These are phyloP conservation scores for Chlamydomonas eustigma DNA, from an alignment of 139 green algal genomes.

Conservation along the genomic window DNA sequence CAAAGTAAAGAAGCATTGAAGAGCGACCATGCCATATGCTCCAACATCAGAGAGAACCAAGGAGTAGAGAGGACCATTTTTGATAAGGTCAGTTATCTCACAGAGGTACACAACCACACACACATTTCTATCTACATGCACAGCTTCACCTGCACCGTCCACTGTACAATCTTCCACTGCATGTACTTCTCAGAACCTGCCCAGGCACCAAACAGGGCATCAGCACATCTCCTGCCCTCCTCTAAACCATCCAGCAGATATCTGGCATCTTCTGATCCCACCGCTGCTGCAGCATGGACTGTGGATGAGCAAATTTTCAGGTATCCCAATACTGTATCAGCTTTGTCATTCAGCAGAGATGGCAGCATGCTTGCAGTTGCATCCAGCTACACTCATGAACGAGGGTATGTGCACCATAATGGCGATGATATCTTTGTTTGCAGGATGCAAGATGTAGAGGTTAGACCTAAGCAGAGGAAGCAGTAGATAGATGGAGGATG, in stretches of 20 bases:
- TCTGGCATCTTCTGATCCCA: too few relatives aligned
- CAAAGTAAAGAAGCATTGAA: background rate
- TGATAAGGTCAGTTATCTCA: too few relatives aligned
- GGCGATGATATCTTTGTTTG: conserved; percentile 72
- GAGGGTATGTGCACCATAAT: conserved; percentile 40
- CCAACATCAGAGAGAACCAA: background rate
- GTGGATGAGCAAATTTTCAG: too few relatives aligned
- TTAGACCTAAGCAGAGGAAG: conserved; percentile 57
- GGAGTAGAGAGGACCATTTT: too few relatives aligned
- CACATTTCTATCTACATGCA: background rate
- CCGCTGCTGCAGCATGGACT: too few relatives aligned
- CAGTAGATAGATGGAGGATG: too few relatives aligned
- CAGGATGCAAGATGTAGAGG: conserved; percentile 62
- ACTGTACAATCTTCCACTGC: conserved; percentile 33
- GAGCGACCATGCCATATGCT: background rate
- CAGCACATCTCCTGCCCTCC: too few relatives aligned
- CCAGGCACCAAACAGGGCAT: conserved; percentile 15
- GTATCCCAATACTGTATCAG: conserved; percentile 82
- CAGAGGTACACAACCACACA: too few relatives aligned
- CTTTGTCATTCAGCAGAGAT: conserved; percentile 72
- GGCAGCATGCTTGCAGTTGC: conserved; percentile 77
- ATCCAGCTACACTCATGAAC: conserved; percentile 81
- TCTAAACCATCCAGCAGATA: too few relatives aligned
- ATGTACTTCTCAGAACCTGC: background rate
- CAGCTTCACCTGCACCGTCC: conserved; percentile 28